Base-by-base conservation (phyloP, 352 stramenopile species). In the Globisporangium emineosum region DNA sequence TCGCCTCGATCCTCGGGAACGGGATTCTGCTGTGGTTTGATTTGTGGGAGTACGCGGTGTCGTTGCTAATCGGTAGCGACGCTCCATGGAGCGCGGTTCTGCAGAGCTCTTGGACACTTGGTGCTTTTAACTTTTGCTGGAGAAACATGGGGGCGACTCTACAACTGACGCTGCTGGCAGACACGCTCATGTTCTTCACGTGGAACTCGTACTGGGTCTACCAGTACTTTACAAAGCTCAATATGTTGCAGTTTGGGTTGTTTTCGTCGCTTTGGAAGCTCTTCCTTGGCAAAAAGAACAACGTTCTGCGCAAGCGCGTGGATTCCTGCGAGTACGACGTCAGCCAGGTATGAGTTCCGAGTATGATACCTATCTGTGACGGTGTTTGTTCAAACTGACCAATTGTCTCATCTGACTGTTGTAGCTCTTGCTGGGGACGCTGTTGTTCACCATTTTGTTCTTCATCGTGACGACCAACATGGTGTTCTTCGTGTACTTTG, bases 311-410 rank as follows among this genome's bases (percentile, higher is more conserved):
- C 17, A 81, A 93, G 42, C 90, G 96, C 54, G 94, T 97, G 6
- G 96, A 98, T 69, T 93, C 93, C 37, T 96, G 96, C 70, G 77
- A 98, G 62, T 98, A 98, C 69, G 96, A 98, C 76, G 83, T 96
- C 13, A 92, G 86, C 57, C 87, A 97, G 75, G 78, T 87, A 56
- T 10, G 64, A 5, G 19, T 12, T 8, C 40, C 58, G 13, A 23
- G 3, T 21, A 21, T 47, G 17, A 17, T 23, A 6, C 12, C 5
- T 5, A 21, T 23, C 17, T 47, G 17, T 21, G 40, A 9, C 12
- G 17, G n/a, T 47, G 7, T 47, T 21, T 47, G 2, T 15, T 47
- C 17, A 21, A 47, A 47, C 40, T 47, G 40, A 23, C 17, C 17
- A 3, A 47, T 47, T 47, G 13, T 57, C 10, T 7, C 55, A 3